Evolutionary conservation across 495 filamentous ascomycete genomes (phyloP).

Genomic region (Astrocystis sublimbata): DNA sequence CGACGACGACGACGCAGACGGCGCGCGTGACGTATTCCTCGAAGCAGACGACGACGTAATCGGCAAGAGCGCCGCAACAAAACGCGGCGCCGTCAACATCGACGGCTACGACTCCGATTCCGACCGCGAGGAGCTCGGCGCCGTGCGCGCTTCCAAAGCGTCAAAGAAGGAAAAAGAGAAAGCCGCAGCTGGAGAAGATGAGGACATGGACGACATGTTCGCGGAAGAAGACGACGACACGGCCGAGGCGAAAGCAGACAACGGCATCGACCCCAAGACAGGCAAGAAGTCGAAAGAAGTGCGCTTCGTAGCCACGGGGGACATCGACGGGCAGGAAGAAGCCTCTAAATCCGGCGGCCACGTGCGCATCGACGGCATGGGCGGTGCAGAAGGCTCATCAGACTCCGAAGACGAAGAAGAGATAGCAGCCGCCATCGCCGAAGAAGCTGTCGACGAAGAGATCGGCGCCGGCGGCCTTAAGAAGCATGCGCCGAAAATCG

Average conservation of each 20-base stretch:
- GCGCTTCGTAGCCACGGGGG: slow-evolving; percentile 68
- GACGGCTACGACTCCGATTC: slow-evolving; percentile 97
- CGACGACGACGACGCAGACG: slow-evolving; percentile 38
- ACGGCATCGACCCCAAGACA: slow-evolving; percentile 44
- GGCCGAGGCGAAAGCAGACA: slow-evolving; percentile 56
- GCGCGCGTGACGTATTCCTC: slow-evolving; percentile 62
- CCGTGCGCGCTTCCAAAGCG: slow-evolving; percentile 31
- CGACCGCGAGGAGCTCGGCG: slow-evolving; percentile 66
- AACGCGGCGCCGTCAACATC: slow-evolving; percentile 89
- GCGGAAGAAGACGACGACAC: slow-evolving; percentile 71
- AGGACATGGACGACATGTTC: slow-evolving; percentile 90
- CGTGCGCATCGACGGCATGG: slow-evolving; percentile 51
- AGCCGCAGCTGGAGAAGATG: no score
- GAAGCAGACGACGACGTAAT: slow-evolving; percentile 81
- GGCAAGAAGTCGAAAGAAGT: slow-evolving; percentile 77
- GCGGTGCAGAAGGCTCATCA: slow-evolving; percentile 39
- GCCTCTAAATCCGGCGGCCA: slow-evolving; percentile 70
- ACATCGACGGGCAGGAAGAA: slow-evolving; percentile 86
- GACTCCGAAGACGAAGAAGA: slow-evolving; percentile 68
- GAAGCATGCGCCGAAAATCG: slow-evolving; percentile 91
- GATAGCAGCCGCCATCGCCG: slow-evolving; percentile 61
- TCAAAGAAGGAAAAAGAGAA: slow-evolving; percentile 46
- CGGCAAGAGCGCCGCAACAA: slow-evolving; percentile 74
- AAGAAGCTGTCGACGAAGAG: slow-evolving; percentile 78
- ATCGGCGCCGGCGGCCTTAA: slow-evolving; percentile 87